phyloP scores from a whole-genome alignment of 2,329 filamentous ascomycete genomes.

The Knoxdaviesia capensis region DNA sequence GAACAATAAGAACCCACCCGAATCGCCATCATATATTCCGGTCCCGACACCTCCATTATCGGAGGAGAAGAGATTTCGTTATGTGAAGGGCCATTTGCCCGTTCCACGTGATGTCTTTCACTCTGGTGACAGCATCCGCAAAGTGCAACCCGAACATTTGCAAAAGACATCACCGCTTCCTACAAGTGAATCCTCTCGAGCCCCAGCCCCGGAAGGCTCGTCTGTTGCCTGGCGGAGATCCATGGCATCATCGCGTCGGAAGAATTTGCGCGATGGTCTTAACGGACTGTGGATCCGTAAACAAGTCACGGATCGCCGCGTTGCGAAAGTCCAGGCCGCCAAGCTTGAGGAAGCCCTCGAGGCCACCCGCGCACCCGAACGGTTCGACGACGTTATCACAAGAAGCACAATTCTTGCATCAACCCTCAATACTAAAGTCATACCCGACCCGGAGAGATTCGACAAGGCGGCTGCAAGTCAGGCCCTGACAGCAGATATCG shows the following conservation, averaged over 20 bases:
- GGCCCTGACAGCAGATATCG: slow-evolving; percentile 19
- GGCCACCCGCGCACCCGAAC: slow-evolving; percentile 41
- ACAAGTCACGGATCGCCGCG: slow-evolving; percentile 16
- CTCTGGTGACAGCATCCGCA: slow-evolving; percentile 31
- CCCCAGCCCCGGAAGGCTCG: slow-evolving; percentile 15
- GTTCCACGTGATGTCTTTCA: slow-evolving; percentile 66
- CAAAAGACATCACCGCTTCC: slow-evolving; percentile 36
- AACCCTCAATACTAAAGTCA: slow-evolving; percentile 24
- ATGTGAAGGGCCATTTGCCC: slow-evolving; percentile 61
- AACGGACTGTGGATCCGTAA: slow-evolving; percentile 49
- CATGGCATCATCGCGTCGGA: slow-evolving; percentile 52
- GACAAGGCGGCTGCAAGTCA: slow-evolving; percentile 25
- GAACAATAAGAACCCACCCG: slow-evolving; percentile 37
- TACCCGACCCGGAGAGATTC: slow-evolving; percentile 43
- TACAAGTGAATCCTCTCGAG: slow-evolving; percentile 14
- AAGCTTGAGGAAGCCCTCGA: slow-evolving; percentile 25
- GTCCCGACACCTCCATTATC: slow-evolving; percentile 61
- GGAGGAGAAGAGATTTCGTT: slow-evolving; percentile 22
- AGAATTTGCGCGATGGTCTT: slow-evolving; percentile 54
- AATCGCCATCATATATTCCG: slow-evolving; percentile 75
- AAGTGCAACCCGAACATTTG: slow-evolving; percentile 42
- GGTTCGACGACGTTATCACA: slow-evolving; percentile 60
- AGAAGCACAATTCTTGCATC: slow-evolving; percentile 41
- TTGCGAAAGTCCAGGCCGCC: slow-evolving; percentile 17
- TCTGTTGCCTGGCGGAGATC: slow-evolving; percentile 43